A percentile compares a stretch with the other conserved stretches of the same genome.
Evolutionary conservation across 306 rosid species (phyloP).

Genomic region (Comarum palustre): DNA sequence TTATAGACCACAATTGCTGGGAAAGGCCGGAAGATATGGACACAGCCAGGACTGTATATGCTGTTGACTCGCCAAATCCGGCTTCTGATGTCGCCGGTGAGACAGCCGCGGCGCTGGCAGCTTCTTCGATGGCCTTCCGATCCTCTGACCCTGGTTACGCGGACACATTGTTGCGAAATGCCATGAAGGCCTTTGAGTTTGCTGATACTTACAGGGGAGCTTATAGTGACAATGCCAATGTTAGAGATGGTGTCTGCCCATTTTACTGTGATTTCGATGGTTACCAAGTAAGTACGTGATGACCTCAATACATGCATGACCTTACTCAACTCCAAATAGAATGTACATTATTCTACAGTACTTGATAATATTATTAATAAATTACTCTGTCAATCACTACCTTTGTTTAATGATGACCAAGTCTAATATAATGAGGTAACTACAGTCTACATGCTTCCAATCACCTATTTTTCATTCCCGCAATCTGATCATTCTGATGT

Average conservation of each 20-base stretch:
- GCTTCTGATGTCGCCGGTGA: slow-evolving; percentile 90
- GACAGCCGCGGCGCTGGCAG: slow-evolving; percentile 80
- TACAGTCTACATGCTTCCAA: neutral
- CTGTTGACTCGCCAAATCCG: slow-evolving; percentile 79
- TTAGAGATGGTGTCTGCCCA: slow-evolving; percentile 72
- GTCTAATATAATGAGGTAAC: neutral
- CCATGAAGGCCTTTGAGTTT: slow-evolving; percentile 60
- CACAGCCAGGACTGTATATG: slow-evolving; percentile 66
- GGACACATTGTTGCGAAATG: slow-evolving; percentile 61
- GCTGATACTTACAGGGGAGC: slow-evolving; percentile 85
- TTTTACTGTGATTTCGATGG: slow-evolving; percentile 89
- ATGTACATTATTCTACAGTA: neutral
- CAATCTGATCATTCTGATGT: neutral
- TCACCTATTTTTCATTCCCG: neutral
- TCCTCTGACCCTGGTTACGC: slow-evolving; percentile 68
- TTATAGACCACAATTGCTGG: slow-evolving; percentile 74
- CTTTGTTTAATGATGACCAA: neutral
- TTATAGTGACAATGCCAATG: slow-evolving; percentile 68
- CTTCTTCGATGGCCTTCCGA: slow-evolving; percentile 70
- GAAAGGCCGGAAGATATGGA: slow-evolving; percentile 98
- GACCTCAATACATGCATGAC: neutral
- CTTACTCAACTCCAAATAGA: neutral
- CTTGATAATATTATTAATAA: neutral
- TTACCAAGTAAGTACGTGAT: slow-evolving; percentile 58
- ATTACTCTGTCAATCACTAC: neutral